Base-by-base conservation (phyloP, 2,329 filamentous ascomycete genomes). In the Samsoniella hepiali region DNA sequence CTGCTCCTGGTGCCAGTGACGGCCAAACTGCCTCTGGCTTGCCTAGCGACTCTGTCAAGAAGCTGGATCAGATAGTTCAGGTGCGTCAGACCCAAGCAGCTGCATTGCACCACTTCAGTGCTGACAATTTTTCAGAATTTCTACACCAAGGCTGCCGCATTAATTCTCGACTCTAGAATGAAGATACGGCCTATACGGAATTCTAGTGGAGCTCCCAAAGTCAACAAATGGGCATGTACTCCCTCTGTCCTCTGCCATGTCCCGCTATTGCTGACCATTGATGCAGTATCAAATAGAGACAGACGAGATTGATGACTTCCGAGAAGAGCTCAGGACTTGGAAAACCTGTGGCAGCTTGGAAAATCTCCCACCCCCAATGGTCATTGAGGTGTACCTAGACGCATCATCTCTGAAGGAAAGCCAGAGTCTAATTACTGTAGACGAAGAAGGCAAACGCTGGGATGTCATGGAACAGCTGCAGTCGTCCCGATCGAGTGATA, bases 41-140 rank as follows among this genome's bases (percentile, higher is more conserved):
- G 54, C 86, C 84, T 62, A 84, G 82, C 69, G 91, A 94, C 68
- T 86, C 87, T 5, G 78, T 89, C 74, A 86, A 84, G 77, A 95
- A 95, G 79, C 82, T 97, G 69, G 95, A 96, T 75, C 93, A 97
- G 78, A 95, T 98, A 72, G 88, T 97, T 70, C 91, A 95, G 84
- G 93, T 96, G 70, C 54, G 71, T 67, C 34, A 38, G 27, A 53
- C 36, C 13, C 42, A 42, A 13, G 15, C 47, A 45, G 36, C 13
- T 8, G 34, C 5, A 11, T 4, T n/a, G n/a, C 31, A 15, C n/a
- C 11, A 8, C 10, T 42, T 36, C 11, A 50, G n/a, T 44, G 17
- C 63, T 56, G 7, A 47, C 61, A 51, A n/a, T 1, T 44, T 34
- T 13, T 9, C 64, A 97, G 93, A 97, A 97, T 74, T 95, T 96